phyloP scores from a whole-genome alignment of 2,329 filamentous ascomycete genomes.

The Chaetoscypha palmicola region DNA sequence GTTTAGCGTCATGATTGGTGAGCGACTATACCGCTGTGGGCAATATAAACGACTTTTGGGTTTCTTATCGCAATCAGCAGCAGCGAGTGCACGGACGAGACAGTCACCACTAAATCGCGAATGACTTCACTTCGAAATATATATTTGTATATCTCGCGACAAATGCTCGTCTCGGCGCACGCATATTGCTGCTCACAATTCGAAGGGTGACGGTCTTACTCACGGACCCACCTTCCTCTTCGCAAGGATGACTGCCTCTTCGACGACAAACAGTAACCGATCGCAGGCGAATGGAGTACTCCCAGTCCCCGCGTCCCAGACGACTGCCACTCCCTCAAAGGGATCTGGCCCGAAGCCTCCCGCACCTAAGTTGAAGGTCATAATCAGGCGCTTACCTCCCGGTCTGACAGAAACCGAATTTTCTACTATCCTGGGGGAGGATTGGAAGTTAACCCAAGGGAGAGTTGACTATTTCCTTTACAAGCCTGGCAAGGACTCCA shows the following conservation, averaged over 20 bases:
- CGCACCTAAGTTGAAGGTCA: conserved; percentile 65
- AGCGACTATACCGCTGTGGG: no score
- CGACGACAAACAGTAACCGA: conserved; percentile 21
- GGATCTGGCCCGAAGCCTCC: conserved; percentile 38
- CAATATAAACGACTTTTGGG: no score
- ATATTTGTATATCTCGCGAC: no score
- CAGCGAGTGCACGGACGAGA: no score
- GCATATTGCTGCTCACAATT: no score
- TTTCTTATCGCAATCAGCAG: no score
- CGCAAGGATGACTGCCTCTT: conserved; percentile 28
- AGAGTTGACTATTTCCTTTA: conserved; percentile 81
- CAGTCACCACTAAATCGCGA: no score
- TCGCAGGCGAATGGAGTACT: conserved; percentile 46
- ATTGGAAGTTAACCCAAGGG: conserved; percentile 75
- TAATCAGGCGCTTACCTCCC: conserved; percentile 78
- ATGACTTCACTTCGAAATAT: no score
- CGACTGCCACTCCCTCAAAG: conserved; percentile 36
- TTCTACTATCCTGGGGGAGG: conserved; percentile 60
- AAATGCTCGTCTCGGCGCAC: no score
- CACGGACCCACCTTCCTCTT: not conserved
- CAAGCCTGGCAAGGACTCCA: conserved; percentile 68
- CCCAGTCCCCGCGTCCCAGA: conserved; percentile 41
- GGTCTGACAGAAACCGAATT: conserved; percentile 79
- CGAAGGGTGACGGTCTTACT: no score
- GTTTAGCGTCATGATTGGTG: no score